A percentile compares a stretch with the other conserved stretches of the same genome.
Evolutionary conservation across 345 rosid genomes (phyloP).

Genomic region (Populus simonii): DNA sequence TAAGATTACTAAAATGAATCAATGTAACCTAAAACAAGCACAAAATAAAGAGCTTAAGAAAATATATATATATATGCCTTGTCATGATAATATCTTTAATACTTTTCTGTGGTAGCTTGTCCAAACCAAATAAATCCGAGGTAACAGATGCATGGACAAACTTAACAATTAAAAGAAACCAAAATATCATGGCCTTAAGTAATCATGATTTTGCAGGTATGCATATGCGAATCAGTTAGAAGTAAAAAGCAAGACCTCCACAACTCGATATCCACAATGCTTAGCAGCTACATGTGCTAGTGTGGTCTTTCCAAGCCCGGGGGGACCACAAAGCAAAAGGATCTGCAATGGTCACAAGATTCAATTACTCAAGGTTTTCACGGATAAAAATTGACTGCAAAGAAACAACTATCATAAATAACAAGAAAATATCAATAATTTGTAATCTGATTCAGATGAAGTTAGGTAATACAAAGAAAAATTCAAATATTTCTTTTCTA

Average conservation of each 20-base stretch:
- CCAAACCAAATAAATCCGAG: neutral
- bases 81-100: neutral
- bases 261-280: constrained; percentile 94
- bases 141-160: neutral
- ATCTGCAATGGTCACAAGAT: constrained; percentile 52
- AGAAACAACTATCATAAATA: neutral
- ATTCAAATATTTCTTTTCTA: neutral
- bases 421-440: neutral
- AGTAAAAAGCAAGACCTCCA: constrained; percentile 65
- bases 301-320: constrained; percentile 99
- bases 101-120: neutral
- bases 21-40: neutral
- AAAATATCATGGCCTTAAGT: constrained; percentile 8
- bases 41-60: neutral
- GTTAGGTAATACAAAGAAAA: neutral
- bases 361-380: constrained; percentile 4
- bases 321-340: constrained; percentile 94
- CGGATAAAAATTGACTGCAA: constrained; percentile 1
- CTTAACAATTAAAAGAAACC: neutral
- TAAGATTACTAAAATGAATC: neutral
- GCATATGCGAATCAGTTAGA: constrained; percentile 12
- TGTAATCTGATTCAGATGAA: neutral
- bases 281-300: constrained; percentile 96
- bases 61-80: neutral
- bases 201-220: constrained; percentile 6